phyloP scores from a whole-genome alignment of 768 basidiomycete species.

The Mycena pura region DNA sequence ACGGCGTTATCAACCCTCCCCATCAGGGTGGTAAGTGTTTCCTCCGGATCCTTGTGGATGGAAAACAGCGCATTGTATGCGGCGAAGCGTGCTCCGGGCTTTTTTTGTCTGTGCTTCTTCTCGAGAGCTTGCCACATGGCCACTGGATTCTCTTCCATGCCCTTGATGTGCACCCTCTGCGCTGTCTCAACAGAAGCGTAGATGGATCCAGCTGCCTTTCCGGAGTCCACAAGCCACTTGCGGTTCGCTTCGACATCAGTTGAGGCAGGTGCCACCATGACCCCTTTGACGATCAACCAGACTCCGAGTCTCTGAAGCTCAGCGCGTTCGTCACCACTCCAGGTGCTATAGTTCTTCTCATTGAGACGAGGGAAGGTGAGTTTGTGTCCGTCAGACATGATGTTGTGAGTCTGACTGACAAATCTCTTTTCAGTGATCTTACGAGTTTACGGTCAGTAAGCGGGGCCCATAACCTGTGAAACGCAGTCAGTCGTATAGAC shows the following conservation, averaged over 20 bases:
- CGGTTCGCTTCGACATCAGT: not conserved
- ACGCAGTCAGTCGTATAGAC: not conserved
- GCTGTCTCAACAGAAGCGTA: slow-evolving; percentile 25
- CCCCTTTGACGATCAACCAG: slow-evolving; percentile 10
- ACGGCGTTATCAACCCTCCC: slow-evolving; percentile 23
- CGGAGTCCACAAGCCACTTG: slow-evolving; percentile 7
- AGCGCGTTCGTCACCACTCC: slow-evolving; percentile 2
- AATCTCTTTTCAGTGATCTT: not conserved
- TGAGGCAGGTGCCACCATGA: not conserved
- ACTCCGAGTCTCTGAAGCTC: slow-evolving; percentile 15
- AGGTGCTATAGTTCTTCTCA: slow-evolving; percentile 7
- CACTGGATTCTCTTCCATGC: slow-evolving; percentile 28
- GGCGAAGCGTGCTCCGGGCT: slow-evolving; percentile 28
- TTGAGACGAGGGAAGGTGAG: slow-evolving; percentile 10
- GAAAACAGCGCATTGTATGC: slow-evolving; percentile 7
- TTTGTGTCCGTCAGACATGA: slow-evolving; percentile 3
- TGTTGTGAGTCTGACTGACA: not conserved
- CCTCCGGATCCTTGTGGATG: not conserved
- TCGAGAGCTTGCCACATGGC: slow-evolving; percentile 29
- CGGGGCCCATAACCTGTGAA: slow-evolving; percentile 19
- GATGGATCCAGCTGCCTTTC: slow-evolving; percentile 30
- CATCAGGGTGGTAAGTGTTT: slow-evolving; percentile 12
- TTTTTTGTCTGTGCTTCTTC: slow-evolving; percentile 29
- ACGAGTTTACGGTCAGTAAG: not conserved
- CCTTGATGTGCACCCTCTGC: slow-evolving; percentile 29